Evolutionary conservation across 192 early-diverging fungal genomes (phyloP).

Genomic region (Coemansia aciculifera): DNA sequence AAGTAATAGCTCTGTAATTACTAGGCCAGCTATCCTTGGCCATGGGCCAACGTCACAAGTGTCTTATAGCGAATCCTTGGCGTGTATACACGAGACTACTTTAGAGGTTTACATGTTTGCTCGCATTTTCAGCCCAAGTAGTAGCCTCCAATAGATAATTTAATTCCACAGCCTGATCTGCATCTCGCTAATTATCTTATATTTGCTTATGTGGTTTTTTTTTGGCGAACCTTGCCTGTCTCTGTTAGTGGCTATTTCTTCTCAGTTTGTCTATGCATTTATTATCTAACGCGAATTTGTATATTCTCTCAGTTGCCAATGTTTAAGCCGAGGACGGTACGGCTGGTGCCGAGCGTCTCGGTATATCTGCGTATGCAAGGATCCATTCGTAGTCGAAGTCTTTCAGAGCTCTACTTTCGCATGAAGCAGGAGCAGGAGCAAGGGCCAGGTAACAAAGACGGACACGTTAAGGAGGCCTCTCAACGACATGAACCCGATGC

Average conservation of each 20-base stretch:
- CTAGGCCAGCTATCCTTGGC: no score
- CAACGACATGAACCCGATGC: not conserved
- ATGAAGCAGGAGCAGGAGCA: slow-evolving; percentile 3
- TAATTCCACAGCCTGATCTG: not conserved
- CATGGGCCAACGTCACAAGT: no score
- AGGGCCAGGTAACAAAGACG: not conserved
- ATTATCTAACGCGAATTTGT: no score
- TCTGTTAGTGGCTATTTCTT: not conserved
- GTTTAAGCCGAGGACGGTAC: not conserved
- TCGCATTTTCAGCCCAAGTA: not conserved
- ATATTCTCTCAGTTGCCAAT: not conserved
- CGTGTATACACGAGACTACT: not conserved
- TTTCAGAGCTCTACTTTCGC: slow-evolving; percentile 35
- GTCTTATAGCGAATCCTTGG: not conserved
- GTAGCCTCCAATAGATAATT: not conserved
- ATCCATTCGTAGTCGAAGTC: slow-evolving; percentile 3
- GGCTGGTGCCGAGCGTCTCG: not conserved
- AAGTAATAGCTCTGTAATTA: not conserved
- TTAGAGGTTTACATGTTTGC: not conserved
- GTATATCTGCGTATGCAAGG: not conserved
- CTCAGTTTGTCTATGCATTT: no score
- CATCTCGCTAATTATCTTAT: not conserved
- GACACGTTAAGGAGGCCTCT: not conserved
- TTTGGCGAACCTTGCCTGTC: no score
- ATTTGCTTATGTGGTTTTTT: no score